Conservation (phyloP, 75 land plant genomes). For the Pinus taeda region DNA sequence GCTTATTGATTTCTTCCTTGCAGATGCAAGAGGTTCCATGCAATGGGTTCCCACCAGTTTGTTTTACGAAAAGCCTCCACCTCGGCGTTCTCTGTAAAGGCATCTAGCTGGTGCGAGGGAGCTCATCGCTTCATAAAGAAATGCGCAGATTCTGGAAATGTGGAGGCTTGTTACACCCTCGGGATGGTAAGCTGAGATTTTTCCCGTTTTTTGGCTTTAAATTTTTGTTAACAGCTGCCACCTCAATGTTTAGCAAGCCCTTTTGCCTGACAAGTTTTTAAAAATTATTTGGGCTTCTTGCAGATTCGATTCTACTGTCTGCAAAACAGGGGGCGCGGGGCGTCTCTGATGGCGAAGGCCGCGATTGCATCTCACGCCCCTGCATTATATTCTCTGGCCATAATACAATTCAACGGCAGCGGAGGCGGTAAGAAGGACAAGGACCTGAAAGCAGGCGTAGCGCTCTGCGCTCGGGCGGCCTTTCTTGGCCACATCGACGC, state of each 20-base stretch:
- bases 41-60: conserved; percentile 30
- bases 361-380: conserved; percentile 78
- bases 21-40: conserved; percentile 66
- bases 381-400: conserved; percentile 79
- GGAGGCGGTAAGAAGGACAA: conserved; percentile 86
- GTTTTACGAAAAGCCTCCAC: conserved; percentile 40
- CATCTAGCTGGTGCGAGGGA: conserved; percentile 61
- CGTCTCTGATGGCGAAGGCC: conserved; percentile 80
- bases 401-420: conserved; percentile 92
- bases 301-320: conserved; percentile 81
- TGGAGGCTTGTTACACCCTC: conserved; percentile 60
- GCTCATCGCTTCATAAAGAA: conserved; percentile 52
- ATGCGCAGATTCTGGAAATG: conserved; percentile 58
- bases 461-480: conserved; percentile 81
- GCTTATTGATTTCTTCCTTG: background rate
- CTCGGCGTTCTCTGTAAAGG: conserved; percentile 30
- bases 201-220: background rate
- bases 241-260: background rate
- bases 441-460: conserved; percentile 86
- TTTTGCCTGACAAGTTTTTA: background rate
- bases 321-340: conserved; percentile 45
- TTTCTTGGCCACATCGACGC: conserved; percentile 80
- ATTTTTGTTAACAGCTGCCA: background rate
- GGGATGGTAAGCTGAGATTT: conserved; percentile 55
- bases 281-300: background rate